A percentile compares a stretch with the other conserved stretches of the same genome.
Conservation (phyloP, 2,329 filamentous ascomycete species). For the Fonsecaea erecta region DNA sequence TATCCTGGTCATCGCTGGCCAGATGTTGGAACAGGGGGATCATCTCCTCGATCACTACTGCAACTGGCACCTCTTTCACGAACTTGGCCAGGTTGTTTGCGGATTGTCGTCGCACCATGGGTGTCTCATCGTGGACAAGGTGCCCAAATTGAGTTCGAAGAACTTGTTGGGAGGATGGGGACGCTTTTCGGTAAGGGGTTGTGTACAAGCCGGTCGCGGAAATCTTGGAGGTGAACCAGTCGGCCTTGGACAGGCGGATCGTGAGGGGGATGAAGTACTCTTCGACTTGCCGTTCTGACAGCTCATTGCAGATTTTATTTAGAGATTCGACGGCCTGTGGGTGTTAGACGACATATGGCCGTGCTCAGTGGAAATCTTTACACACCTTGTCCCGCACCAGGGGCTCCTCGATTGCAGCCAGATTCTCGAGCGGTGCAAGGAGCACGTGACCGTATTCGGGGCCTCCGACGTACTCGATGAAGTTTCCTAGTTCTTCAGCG, state of each 20-base stretch:
- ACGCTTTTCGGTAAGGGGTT: constrained; percentile 88
- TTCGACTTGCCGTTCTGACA: constrained; percentile 91
- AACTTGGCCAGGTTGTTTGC: constrained; percentile 97
- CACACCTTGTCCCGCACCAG: constrained; percentile 94
- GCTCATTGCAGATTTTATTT: constrained; percentile 96
- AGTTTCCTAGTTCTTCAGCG: constrained; percentile 93
- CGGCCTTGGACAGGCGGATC: constrained; percentile 94
- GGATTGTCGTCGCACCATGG: constrained; percentile 96
- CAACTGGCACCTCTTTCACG: constrained; percentile 91
- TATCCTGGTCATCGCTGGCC: constrained; percentile 95
- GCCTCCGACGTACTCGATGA: constrained; percentile 97
- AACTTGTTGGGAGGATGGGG: constrained; percentile 83
- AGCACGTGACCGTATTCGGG: constrained; percentile 94
- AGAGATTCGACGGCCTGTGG: constrained; percentile 91
- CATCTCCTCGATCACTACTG: constrained; percentile 96
- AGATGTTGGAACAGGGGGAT: constrained; percentile 98
- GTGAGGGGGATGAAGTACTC: constrained; percentile 96
- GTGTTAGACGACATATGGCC: constrained; percentile 18
- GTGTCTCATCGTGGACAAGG: constrained; percentile 96
- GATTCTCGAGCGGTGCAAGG: constrained; percentile 93
- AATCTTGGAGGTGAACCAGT: constrained; percentile 99
- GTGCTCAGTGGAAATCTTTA: constrained; percentile 35
- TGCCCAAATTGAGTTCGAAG: constrained; percentile 89
- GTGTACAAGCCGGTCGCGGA: constrained; percentile 96
- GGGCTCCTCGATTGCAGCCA: constrained; percentile 97